Evolutionary conservation across 1,139 yeast species (phyloP), one percentile per base, ranked within the genome.

Genomic region (Hansenula lynferdii): DNA sequence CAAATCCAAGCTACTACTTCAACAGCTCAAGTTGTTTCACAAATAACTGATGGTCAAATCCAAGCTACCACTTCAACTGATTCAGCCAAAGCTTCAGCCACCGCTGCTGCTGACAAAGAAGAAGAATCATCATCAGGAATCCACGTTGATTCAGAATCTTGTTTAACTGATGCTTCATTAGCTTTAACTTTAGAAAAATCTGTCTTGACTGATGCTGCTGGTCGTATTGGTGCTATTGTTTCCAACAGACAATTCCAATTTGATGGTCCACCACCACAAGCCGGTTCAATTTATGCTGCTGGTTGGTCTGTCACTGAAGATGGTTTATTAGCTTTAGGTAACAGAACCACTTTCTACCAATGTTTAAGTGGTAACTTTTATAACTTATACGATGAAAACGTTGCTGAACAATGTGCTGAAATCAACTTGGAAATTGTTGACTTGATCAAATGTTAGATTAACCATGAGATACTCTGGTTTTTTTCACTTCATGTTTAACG

Each of bases 191-290:
- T 83, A 57, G 60, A 68, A 36, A 71, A 58, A 36, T 67, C 77
- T 52, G 56, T 78, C 45, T 70, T 83, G 62, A 73, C 70, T 32
- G 92, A 83, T 58, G 58, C 73, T 39, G 51, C 65, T 42, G 86
- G 86, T 44, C 80, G 92, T 77, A 67, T 83, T 50, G 92, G 92
- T 58, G 77, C 89, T 43, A 82, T 83, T 64, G 92, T 83, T 55
- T 84, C 90, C 47, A 82, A 82, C 80, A 77, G 83, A 70, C 92
- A 83, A 71, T 82, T 83, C 82, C 92, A 83, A 70, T 83, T 83
- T 57, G 92, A 83, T 60, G 92, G 92, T 63, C 94, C 92, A 53
- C 89, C 90, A 66, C 92, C 92, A 57, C 94, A 84, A 73, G 90
- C 92, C 43, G 94, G 94, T 65, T 74, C 89, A 53, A 79, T 84